These are phyloP conservation scores for Heliosperma pusillum DNA, from an alignment of 148 eudicot genomes.

Conservation along the genomic window DNA sequence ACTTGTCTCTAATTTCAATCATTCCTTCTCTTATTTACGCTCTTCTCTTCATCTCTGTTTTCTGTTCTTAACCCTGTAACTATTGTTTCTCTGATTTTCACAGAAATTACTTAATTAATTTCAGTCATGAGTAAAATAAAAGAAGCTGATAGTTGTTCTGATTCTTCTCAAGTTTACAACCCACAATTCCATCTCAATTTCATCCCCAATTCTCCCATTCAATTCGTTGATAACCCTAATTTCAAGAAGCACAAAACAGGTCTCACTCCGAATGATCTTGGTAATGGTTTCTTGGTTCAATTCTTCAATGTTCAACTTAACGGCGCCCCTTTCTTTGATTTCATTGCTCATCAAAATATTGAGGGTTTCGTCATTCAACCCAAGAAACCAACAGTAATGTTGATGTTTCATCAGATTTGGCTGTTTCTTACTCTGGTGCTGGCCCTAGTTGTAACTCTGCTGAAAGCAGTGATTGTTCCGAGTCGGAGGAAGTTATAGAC, in stretches of 20 bases:
- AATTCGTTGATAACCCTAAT: not conserved
- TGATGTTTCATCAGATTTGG: not conserved
- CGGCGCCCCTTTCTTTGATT: not conserved
- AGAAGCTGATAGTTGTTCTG: too few species aligned
- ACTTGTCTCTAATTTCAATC: too few species aligned
- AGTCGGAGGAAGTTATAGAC: too few species aligned
- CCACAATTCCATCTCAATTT: too few species aligned
- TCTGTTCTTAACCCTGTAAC: too few species aligned
- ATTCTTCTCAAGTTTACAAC: too few species aligned
- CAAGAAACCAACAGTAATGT: not conserved
- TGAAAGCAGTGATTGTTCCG: not conserved
- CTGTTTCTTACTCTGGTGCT: not conserved
- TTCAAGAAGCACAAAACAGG: not conserved
- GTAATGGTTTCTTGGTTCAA: not conserved
- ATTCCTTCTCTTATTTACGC: too few species aligned
- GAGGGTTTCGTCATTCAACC: not conserved
- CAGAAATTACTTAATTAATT: too few species aligned
- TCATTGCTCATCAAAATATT: not conserved
- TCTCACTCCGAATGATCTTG: not conserved
- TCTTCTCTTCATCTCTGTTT: too few species aligned
- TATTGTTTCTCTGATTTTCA: too few species aligned
- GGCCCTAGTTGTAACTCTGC: too few species aligned
- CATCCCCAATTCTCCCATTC: not conserved
- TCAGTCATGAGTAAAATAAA: too few species aligned
- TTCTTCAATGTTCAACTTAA: not conserved